Conservation (phyloP, 345 rosid genomes). For the Citrus mangshanensis region DNA sequence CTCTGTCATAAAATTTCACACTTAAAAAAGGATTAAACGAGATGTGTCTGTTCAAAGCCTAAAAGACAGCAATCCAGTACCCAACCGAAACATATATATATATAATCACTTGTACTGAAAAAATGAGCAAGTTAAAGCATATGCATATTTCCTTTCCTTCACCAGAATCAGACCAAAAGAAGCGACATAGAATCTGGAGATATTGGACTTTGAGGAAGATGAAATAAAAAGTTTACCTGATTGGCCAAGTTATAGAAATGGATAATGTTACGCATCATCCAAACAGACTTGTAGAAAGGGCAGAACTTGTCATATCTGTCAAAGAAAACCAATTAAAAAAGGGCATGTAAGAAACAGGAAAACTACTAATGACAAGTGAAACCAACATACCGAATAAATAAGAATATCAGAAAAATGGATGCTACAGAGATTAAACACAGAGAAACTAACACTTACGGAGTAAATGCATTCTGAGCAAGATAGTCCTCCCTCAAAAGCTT, state of each 20-base stretch:
- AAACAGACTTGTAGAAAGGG: conserved; percentile 98
- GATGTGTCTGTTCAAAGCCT: neutral
- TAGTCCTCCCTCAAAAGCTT: conserved; percentile 98
- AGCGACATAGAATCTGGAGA: neutral
- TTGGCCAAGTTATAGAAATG: conserved; percentile 95
- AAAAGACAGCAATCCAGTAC: neutral
- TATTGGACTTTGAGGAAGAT: neutral
- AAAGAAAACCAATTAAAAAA: conserved; percentile 8
- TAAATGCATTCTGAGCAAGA: conserved; percentile 99
- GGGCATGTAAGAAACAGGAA: neutral
- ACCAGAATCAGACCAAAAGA: neutral
- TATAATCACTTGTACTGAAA: neutral
- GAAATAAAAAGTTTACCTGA: conserved; percentile 50
- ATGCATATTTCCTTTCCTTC: neutral
- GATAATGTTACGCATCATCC: conserved; percentile 99
- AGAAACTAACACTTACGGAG: conserved; percentile 62
- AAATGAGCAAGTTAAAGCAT: neutral
- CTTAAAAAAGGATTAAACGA: neutral
- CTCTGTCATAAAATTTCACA: neutral
- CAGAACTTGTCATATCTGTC: conserved; percentile 94
- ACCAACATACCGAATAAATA: neutral
- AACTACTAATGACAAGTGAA: neutral
- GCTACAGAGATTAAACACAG: neutral
- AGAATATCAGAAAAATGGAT: neutral
- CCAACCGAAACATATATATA: neutral